phyloP scores from a whole-genome alignment of 768 basidiomycete genomes.

The Suillus fuscotomentosus region DNA sequence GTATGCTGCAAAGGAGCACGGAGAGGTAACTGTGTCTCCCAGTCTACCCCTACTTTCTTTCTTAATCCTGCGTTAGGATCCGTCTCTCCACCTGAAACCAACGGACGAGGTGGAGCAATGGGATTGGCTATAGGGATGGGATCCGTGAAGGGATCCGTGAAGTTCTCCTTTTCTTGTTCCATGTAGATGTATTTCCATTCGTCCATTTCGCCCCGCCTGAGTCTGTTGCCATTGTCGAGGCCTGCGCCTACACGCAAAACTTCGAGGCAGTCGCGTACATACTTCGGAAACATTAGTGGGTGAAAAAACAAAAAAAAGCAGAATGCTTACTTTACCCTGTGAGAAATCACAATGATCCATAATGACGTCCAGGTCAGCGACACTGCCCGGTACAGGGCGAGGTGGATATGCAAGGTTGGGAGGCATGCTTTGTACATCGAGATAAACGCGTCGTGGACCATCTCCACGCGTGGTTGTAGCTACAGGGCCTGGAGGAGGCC shows the following conservation, averaged over 20 bases:
- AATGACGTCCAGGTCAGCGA: slow-evolving; percentile 85
- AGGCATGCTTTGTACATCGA: slow-evolving; percentile 62
- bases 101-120: slow-evolving; percentile 21
- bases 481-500: slow-evolving; percentile 44
- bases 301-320: background rate
- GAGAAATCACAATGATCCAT: slow-evolving; percentile 95
- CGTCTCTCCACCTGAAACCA: slow-evolving; percentile 27
- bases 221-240: slow-evolving; percentile 75
- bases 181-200: slow-evolving; percentile 89
- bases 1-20: slow-evolving; percentile 51
- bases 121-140: slow-evolving; percentile 25
- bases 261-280: slow-evolving; percentile 97
- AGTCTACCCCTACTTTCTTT: slow-evolving; percentile 59
- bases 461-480: slow-evolving; percentile 63
- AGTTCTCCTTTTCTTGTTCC: slow-evolving; percentile 51
- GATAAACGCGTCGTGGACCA: slow-evolving; percentile 77
- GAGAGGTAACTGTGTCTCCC: slow-evolving; percentile 53
- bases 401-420: slow-evolving; percentile 81
- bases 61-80: slow-evolving; percentile 55
- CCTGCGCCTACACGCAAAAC: slow-evolving; percentile 89
- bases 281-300: slow-evolving; percentile 43
- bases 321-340: slow-evolving; percentile 56
- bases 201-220: slow-evolving; percentile 74
- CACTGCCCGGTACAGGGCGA: slow-evolving; percentile 78
- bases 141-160: slow-evolving; percentile 33